Evolutionary conservation across 73 alveolate species (phyloP).

Genomic region (Urostyla sp.): DNA sequence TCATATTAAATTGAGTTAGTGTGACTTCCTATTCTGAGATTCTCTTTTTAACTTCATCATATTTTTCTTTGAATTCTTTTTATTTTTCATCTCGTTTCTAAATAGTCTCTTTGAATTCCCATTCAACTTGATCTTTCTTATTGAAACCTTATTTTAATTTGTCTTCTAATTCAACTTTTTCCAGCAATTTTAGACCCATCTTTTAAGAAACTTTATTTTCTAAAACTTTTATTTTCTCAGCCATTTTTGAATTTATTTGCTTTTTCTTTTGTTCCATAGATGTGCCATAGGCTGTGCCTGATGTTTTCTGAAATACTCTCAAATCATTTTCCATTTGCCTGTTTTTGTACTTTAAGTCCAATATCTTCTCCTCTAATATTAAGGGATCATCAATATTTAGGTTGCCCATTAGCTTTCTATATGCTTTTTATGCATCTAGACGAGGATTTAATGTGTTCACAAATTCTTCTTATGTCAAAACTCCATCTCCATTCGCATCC

Average conservation of each 20-base stretch:
- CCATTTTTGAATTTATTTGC: slow-evolving; percentile 29
- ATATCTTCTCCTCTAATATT: slow-evolving; percentile 59
- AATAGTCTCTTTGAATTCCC: slow-evolving; percentile 27
- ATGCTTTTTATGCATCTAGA: slow-evolving; percentile 59
- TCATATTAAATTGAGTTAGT: background rate
- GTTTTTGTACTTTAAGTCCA: slow-evolving; percentile 54
- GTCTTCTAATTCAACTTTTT: background rate
- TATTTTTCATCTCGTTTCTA: background rate
- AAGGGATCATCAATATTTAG: slow-evolving; percentile 69
- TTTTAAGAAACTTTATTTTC: slow-evolving; percentile 3
- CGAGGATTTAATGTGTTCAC: slow-evolving; percentile 51
- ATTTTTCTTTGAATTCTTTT: slow-evolving; percentile 12
- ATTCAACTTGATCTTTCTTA: slow-evolving; percentile 35
- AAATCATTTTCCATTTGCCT: slow-evolving; percentile 47
- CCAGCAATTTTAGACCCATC: background rate
- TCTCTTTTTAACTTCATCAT: background rate
- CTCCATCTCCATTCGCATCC: slow-evolving; percentile 69
- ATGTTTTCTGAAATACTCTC: slow-evolving; percentile 28
- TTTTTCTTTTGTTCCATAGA: slow-evolving; percentile 33
- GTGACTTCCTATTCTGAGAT: background rate
- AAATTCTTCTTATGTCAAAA: slow-evolving; percentile 67
- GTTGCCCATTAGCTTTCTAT: slow-evolving; percentile 46
- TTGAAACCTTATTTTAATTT: slow-evolving; percentile 19
- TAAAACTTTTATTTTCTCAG: slow-evolving; percentile 44
- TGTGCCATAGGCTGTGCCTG: slow-evolving; percentile 24